Conservation (phyloP, 148 eudicot species). For the Bassia scoparia region DNA sequence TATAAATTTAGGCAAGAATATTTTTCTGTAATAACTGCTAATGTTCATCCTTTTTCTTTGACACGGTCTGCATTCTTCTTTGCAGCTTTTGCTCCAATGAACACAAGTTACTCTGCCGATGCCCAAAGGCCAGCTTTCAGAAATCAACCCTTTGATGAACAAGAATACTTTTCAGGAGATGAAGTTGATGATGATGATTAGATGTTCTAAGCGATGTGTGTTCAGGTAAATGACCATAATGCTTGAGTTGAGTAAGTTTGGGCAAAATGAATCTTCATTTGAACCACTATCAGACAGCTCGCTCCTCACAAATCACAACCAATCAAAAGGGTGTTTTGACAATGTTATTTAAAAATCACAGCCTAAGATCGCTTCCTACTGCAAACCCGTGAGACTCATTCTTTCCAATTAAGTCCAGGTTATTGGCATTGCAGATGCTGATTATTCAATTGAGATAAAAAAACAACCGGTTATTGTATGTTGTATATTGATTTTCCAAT, state of each 20-base stretch:
- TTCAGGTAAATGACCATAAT: conserved; percentile 1
- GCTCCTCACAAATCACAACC: too few relatives aligned
- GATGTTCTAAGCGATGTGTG: background rate
- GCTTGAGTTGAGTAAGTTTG: background rate
- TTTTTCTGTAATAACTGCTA: background rate
- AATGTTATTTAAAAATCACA: too few relatives aligned
- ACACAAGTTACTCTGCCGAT: conserved; percentile 38
- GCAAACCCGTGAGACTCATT: too few relatives aligned
- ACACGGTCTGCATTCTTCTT: conserved; percentile 16
- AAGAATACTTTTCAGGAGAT: conserved; percentile 52
- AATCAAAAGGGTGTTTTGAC: too few relatives aligned
- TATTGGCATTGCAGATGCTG: background rate
- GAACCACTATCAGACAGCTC: background rate
- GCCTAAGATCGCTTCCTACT: too few relatives aligned
- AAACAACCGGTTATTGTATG: background rate
- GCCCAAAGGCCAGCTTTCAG: conserved; percentile 31
- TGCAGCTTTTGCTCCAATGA: conserved; percentile 98
- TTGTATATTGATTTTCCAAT: too few relatives aligned
- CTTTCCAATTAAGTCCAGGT: background rate
- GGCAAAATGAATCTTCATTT: background rate
- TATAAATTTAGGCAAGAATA: background rate
- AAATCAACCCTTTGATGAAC: conserved; percentile 58
- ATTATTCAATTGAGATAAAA: background rate
- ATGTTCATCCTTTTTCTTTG: conserved; percentile 5
- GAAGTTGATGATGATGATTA: conserved; percentile 44